Conservation (phyloP, 352 stramenopile genomes). For the Globisporangium cederbergense region DNA sequence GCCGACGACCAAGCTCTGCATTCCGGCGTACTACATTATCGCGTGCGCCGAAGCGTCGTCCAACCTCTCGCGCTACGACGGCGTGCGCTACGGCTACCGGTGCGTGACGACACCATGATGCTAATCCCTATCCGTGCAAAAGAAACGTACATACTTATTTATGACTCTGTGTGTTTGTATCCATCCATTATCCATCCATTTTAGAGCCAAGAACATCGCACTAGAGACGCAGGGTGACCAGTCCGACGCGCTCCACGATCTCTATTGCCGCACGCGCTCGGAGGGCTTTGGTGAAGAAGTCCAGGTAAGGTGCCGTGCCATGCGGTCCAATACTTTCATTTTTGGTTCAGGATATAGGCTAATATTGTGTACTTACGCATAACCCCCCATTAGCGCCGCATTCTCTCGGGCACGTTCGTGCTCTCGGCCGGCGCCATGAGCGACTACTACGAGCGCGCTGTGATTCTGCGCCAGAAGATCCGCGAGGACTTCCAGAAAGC, state of each 20-base stretch:
- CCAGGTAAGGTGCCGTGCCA: conserved; percentile 66
- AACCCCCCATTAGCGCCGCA: conserved; percentile 52
- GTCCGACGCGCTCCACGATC: conserved; percentile 76
- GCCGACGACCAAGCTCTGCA: conserved; percentile 80
- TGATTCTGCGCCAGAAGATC: conserved; percentile 76
- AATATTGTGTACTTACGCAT: neutral
- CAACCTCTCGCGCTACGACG: conserved; percentile 97
- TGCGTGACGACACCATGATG: conserved; percentile 15
- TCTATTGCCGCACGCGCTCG: conserved; percentile 85
- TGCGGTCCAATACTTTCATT: too few relatives aligned
- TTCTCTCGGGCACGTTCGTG: conserved; percentile 90
- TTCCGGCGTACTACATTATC: conserved; percentile 98
- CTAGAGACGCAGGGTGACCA: conserved; percentile 55
- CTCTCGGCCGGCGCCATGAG: conserved; percentile 84
- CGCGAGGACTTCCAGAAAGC: conserved; percentile 67
- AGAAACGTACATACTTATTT: neutral
- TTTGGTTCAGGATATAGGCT: neutral
- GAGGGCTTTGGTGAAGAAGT: conserved; percentile 92
- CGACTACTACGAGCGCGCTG: conserved; percentile 88
- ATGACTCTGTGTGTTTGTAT: neutral
- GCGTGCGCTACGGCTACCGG: conserved; percentile 89
- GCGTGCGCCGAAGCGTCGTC: conserved; percentile 97
- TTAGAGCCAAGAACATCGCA: conserved; percentile 49
- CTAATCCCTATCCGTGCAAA: too few relatives aligned
- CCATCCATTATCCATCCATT: neutral